Evolutionary conservation across 306 rosid genomes (phyloP), one percentile per base, ranked within the genome.

Genomic region (Sophora flavescens): DNA sequence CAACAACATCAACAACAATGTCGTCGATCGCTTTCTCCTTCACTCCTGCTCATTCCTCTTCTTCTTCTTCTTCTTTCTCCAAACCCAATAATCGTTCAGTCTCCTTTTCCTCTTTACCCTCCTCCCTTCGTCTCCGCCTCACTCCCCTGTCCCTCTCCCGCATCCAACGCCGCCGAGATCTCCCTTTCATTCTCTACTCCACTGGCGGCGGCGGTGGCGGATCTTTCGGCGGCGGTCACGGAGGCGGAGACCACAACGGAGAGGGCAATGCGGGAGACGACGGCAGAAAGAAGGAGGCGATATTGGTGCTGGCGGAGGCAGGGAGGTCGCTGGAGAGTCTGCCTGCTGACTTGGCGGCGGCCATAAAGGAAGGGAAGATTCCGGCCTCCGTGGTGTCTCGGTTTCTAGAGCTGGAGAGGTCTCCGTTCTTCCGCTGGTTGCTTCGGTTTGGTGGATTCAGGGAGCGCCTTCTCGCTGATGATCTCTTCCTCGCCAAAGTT

Each of bases 391-490:
- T 95, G 3, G 90, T 92, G 22, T 61, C 75, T 2, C 74, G 94
- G 80, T 95, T 83, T 77, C 59, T 95, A 5, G 97, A 92, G 58
- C 85, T 95, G 0, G 96, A 92, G 78, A 90, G 89, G 73, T 87
- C 88, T 4, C 70, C 84, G 6, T 9, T 90, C 2, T n/a, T 88
- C n/a, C 63, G 91, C 17, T 92, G 99, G 99, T 47, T 95, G 83
- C 82, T 95, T 79, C 92, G 90, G 89, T 92, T 90, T 18, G 81
- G 87, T 4, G 97, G 93, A 0, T 95, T 95, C 68, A 90, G 77
- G 75, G 99, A 95, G 87, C 87, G 99, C 4, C 87, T 95, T 38
- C 79, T 95, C 66, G 99, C 99, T 0, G 99, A 95, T 74, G 99
- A 95, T 84, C 88, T 95, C 45, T 95, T 95, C 81, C 84, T 95